A percentile compares a stretch with the other conserved stretches of the same genome.
These are phyloP conservation scores for Astragalus membranaceus DNA, from an alignment of 306 rosid species.

Conservation along the genomic window DNA sequence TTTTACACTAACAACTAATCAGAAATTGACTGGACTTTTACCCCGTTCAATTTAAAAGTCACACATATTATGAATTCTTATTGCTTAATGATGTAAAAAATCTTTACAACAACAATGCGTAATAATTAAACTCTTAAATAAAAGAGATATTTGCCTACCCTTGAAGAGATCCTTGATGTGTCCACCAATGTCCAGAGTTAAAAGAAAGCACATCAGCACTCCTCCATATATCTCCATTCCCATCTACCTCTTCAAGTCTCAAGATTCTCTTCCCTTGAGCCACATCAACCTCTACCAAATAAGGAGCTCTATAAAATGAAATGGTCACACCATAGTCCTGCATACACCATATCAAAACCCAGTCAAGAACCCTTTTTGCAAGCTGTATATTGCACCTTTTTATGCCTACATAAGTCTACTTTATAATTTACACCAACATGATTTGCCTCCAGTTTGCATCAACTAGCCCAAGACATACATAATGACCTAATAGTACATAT, in stretches of 20 bases:
- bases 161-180: slow-evolving; percentile 74
- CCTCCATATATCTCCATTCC: slow-evolving; percentile 57
- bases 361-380: slow-evolving; percentile 15
- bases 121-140: not conserved
- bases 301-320: slow-evolving; percentile 64
- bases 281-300: slow-evolving; percentile 68
- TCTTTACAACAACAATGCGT: too few relatives aligned
- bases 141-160: slow-evolving; percentile 45
- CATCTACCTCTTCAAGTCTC: slow-evolving; percentile 57
- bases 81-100: too few relatives aligned
- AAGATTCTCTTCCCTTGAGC: slow-evolving; percentile 70
- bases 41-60: too few relatives aligned
- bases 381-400: slow-evolving; percentile 24
- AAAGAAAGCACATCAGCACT: slow-evolving; percentile 72
- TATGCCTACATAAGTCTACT: not conserved
- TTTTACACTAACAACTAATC: too few relatives aligned
- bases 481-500: slow-evolving; percentile 13
- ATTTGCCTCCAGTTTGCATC: slow-evolving; percentile 30
- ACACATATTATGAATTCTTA: too few relatives aligned
- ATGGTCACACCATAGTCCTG: slow-evolving; percentile 85
- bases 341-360: slow-evolving; percentile 37
- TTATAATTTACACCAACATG: slow-evolving; percentile 11
- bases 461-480: slow-evolving; percentile 18
- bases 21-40: too few relatives aligned
- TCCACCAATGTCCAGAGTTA: slow-evolving; percentile 98